Percentiles rank a stretch among this genome's conserved stretches.
These are phyloP conservation scores for Lanzia echinophila DNA, from an alignment of 2,329 filamentous ascomycete genomes.

Conservation along the genomic window DNA sequence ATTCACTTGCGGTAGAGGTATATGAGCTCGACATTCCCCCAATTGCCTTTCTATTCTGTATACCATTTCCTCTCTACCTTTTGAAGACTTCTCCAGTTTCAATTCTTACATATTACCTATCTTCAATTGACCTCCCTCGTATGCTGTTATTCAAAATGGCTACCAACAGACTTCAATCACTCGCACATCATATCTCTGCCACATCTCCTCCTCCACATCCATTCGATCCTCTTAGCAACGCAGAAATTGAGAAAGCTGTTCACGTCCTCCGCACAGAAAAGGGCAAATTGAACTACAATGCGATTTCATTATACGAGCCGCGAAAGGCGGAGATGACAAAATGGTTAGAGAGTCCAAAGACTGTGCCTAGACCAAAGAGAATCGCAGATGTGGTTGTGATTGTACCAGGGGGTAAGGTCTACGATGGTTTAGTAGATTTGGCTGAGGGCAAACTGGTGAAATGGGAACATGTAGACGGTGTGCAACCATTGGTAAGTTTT, in stretches of 20 bases:
- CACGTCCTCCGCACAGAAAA: slow-evolving; percentile 63
- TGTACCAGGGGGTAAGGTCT: slow-evolving; percentile 69
- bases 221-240: slow-evolving; percentile 66
- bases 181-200: slow-evolving; percentile 55
- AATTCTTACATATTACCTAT: neutral
- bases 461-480: slow-evolving; percentile 69
- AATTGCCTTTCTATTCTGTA: slow-evolving; percentile 4
- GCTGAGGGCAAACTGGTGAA: slow-evolving; percentile 56
- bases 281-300: slow-evolving; percentile 73
- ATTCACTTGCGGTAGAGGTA: slow-evolving; percentile 14
- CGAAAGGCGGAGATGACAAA: slow-evolving; percentile 76
- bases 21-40: slow-evolving; percentile 11
- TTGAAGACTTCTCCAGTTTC: neutral
- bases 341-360: slow-evolving; percentile 64
- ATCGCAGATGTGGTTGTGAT: slow-evolving; percentile 81
- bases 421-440: slow-evolving; percentile 75
- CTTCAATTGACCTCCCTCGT: neutral
- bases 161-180: slow-evolving; percentile 52
- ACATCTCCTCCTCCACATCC: slow-evolving; percentile 55
- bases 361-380: slow-evolving; percentile 56
- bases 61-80: neutral
- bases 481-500: slow-evolving; percentile 67
- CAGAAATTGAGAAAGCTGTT: slow-evolving; percentile 69
- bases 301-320: slow-evolving; percentile 77
- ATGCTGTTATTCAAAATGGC: slow-evolving; percentile 2